A percentile compares a stretch with the other conserved stretches of the same genome.
Conservation (phyloP, 169 alveolate genomes). For the Cryptosporidium parvum region DNA sequence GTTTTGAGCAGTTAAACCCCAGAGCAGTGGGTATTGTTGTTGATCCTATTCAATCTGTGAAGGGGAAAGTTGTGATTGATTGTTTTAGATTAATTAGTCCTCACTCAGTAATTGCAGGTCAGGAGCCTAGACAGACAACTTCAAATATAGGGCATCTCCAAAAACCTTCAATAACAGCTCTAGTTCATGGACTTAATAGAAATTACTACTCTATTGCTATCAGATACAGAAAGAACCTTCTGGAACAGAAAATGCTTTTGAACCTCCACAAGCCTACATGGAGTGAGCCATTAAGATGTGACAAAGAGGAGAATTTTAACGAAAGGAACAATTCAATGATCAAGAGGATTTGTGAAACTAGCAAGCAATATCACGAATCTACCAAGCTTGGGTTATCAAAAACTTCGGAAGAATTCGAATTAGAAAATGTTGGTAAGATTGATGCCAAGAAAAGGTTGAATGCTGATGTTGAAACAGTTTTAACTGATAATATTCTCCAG, state of each 20-base stretch:
- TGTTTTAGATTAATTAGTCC: constrained; percentile 98
- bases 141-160: constrained; percentile 95
- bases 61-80: constrained; percentile 99
- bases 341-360: constrained; percentile 85
- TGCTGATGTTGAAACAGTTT: constrained; percentile 79
- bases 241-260: constrained; percentile 97
- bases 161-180: constrained; percentile 92
- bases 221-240: constrained; percentile 95
- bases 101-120: constrained; percentile 91
- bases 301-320: constrained; percentile 40
- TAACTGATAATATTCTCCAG: constrained; percentile 83
- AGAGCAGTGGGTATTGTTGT: constrained; percentile 99
- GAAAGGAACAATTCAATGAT: constrained; percentile 80
- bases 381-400: constrained; percentile 94
- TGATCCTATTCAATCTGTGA: constrained; percentile 99
- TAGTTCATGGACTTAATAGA: constrained; percentile 95
- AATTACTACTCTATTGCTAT: constrained; percentile 98
- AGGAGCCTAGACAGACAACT: constrained; percentile 99
- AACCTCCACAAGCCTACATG: constrained; percentile 95
- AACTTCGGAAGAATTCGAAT: constrained; percentile 93
- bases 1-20: constrained; percentile 97
- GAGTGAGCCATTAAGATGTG: constrained; percentile 91
- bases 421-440: constrained; percentile 91
- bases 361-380: constrained; percentile 92
- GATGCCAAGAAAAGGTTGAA: constrained; percentile 92